Evolutionary conservation across 257 asterid genomes (phyloP).

Genomic region (Asclepias syriaca): DNA sequence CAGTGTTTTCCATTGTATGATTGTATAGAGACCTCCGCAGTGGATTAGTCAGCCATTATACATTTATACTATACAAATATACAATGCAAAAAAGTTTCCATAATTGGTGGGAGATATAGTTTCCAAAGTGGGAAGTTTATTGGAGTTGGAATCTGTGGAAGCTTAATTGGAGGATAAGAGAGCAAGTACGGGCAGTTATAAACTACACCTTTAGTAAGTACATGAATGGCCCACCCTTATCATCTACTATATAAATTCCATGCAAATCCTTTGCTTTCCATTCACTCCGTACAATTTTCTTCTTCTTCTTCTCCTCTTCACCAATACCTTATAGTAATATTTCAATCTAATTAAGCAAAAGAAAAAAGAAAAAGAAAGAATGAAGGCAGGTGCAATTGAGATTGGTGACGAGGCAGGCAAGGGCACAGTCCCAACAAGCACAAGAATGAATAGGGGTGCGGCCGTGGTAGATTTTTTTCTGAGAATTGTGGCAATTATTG

Average conservation of each 20-base stretch:
- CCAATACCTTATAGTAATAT: too few species aligned
- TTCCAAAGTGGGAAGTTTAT: background rate
- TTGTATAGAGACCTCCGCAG: background rate
- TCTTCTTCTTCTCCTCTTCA: background rate
- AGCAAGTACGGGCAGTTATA: constrained; percentile 27
- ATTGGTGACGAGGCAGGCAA: constrained; percentile 10
- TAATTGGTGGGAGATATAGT: background rate
- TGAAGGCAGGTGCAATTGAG: constrained; percentile 26
- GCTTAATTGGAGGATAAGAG: background rate
- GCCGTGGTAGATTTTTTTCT: constrained; percentile 30
- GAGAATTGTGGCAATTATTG: constrained; percentile 27
- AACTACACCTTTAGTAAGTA: constrained; percentile 16
- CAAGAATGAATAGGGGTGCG: constrained; percentile 21
- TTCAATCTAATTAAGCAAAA: too few species aligned
- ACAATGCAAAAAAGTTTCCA: background rate
- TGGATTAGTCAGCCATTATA: background rate
- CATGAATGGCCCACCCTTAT: too few species aligned
- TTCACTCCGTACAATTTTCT: background rate
- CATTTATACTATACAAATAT: too few species aligned
- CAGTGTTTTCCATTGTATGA: background rate
- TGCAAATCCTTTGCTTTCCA: background rate
- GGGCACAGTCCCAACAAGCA: background rate
- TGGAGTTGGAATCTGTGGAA: constrained; percentile 23
- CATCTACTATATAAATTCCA: constrained; percentile 8
- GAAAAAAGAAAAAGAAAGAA: background rate